Conservation (phyloP, 805 yeast genomes). For the Zygoascus flipseniorum region DNA sequence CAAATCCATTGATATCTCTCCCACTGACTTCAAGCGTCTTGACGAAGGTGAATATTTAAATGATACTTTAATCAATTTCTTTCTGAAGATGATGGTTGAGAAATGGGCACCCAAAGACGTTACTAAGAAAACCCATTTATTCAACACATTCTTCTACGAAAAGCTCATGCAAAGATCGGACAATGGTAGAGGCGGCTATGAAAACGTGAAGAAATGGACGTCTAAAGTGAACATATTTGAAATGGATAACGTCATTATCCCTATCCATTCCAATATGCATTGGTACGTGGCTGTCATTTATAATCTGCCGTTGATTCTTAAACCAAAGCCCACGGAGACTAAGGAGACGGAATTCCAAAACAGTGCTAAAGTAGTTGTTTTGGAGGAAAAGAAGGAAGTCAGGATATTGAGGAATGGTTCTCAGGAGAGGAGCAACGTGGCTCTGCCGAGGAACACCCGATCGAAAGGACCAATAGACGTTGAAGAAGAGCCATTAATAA, state of each 20-base stretch:
- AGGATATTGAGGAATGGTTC: not conserved
- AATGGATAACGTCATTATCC: conserved; percentile 59
- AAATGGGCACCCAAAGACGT: conserved; percentile 28
- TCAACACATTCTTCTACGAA: conserved; percentile 80
- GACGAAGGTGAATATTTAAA: conserved; percentile 82
- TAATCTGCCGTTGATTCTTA: conserved; percentile 30
- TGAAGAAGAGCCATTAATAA: conserved; percentile 32
- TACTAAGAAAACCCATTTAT: conserved; percentile 41
- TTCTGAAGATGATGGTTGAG: conserved; percentile 35
- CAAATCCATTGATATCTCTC: conserved; percentile 47
- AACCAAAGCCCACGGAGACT: not conserved
- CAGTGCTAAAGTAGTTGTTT: conserved; percentile 8
- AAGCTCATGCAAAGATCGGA: conserved; percentile 33
- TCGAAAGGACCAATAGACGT: not conserved
- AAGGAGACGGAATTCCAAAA: not conserved
- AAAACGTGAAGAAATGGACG: conserved; percentile 71
- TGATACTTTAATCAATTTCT: conserved; percentile 82
- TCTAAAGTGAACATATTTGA: conserved; percentile 53
- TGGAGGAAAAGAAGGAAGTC: not conserved
- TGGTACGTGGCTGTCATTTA: conserved; percentile 81
- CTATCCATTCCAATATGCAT: conserved; percentile 73
- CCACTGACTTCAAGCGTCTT: conserved; percentile 70
- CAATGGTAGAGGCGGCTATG: conserved; percentile 36
- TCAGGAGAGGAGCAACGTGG: not conserved
- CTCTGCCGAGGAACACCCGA: not conserved